A percentile compares a stretch with the other conserved stretches of the same genome.
These are phyloP conservation scores for Phytophthora sp. DNA, from an alignment of 352 stramenopile species.

Conservation along the genomic window DNA sequence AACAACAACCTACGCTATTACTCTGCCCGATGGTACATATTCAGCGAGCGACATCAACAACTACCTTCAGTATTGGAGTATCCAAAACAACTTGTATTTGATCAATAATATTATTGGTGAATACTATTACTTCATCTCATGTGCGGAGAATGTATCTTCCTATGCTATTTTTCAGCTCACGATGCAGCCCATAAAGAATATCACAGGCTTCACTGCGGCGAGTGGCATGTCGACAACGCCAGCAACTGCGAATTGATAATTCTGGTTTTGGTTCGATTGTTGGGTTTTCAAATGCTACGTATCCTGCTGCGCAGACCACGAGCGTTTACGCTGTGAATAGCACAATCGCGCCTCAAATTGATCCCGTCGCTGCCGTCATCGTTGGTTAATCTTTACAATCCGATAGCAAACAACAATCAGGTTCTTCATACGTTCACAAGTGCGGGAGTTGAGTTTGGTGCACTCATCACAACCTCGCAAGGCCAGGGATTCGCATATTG, in stretches of 20 bases:
- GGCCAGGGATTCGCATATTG: conserved; percentile 17
- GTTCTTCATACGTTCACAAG: conserved; percentile 16
- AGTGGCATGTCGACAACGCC: no score
- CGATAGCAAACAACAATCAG: conserved; percentile 30
- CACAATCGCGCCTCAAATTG: neutral
- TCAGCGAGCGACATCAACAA: conserved; percentile 4
- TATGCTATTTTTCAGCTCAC: no score
- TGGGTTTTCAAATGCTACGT: neutral
- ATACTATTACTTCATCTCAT: neutral
- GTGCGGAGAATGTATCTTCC: neutral
- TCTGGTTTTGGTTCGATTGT: neutral
- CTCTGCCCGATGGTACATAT: conserved; percentile 1
- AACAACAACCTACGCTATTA: conserved; percentile 2
- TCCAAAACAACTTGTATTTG: conserved; percentile 4
- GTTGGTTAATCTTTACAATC: conserved; percentile 22
- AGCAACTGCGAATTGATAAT: no score
- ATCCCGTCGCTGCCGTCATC: conserved; percentile 1
- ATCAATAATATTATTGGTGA: neutral
- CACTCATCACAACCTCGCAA: conserved; percentile 20
- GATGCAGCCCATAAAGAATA: no score
- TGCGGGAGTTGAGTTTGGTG: conserved; percentile 21
- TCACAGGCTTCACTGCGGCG: no score
- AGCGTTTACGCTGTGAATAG: conserved; percentile 4
- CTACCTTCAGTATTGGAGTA: conserved; percentile 3
- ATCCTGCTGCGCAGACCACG: neutral